Evolutionary conservation across 306 rosid genomes (phyloP).

Genomic region (Acacia crassicarpa): DNA sequence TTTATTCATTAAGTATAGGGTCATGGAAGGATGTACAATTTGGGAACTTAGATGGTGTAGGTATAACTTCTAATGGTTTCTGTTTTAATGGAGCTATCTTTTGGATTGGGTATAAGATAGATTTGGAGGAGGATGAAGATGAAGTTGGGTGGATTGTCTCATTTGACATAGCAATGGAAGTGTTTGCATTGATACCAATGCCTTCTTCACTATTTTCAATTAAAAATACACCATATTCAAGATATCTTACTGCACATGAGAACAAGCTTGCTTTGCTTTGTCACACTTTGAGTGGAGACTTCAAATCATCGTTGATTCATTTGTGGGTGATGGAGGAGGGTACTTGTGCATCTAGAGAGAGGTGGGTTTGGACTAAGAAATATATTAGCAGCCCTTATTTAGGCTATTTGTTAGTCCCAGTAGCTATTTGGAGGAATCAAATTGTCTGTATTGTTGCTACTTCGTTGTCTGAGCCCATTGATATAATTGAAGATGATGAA

Average conservation of each 20-base stretch:
- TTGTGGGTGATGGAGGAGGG: neutral
- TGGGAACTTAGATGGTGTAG: neutral
- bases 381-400: no score
- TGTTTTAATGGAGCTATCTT: neutral
- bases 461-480: neutral
- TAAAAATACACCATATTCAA: neutral
- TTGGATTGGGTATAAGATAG: neutral
- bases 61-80: neutral
- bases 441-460: neutral
- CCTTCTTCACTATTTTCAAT: neutral
- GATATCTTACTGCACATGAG: neutral
- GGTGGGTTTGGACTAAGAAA: neutral
- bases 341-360: neutral
- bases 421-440: no score
- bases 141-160: neutral
- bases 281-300: neutral
- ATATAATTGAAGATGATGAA: no score
- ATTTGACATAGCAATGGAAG: no score
- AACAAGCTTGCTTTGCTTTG: neutral
- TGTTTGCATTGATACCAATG: no score
- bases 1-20: neutral
- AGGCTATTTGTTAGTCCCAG: no score
- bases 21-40: constrained; percentile 17
- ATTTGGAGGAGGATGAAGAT: neutral
- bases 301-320: neutral